Evolutionary conservation across 1,284 basidiomycete species (phyloP).

Genomic region (Ustilago curta): DNA sequence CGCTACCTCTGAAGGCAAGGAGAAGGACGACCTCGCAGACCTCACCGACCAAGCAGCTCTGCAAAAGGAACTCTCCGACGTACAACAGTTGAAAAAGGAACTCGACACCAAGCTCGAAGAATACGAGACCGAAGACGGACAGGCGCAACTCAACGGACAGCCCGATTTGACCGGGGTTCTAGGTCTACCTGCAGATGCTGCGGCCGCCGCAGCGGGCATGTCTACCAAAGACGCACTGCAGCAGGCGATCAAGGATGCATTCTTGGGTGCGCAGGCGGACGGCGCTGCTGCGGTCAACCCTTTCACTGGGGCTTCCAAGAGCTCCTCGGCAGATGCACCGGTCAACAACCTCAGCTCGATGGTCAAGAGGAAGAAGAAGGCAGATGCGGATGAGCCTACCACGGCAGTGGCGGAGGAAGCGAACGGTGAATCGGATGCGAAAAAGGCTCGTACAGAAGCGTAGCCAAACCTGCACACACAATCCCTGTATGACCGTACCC

Average conservation of each 20-base stretch:
- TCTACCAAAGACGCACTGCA: conserved; percentile 58
- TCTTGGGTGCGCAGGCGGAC: conserved; percentile 53
- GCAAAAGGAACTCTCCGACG: conserved; percentile 54
- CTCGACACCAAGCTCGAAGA: conserved; percentile 65
- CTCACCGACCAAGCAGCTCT: conserved; percentile 44
- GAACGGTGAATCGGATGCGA: conserved; percentile 22
- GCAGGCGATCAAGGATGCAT: conserved; percentile 65
- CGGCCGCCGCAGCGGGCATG: conserved; percentile 19
- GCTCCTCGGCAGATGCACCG: conserved; percentile 29
- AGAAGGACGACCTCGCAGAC: conserved; percentile 55
- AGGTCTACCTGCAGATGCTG: conserved; percentile 32
- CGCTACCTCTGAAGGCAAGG: conserved; percentile 7
- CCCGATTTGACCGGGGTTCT: conserved; percentile 32
- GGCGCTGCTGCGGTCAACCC: conserved; percentile 18
- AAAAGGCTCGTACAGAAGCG: conserved; percentile 44
- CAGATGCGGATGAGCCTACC: conserved; percentile 18
- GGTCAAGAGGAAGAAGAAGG: conserved; percentile 63
- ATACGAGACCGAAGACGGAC: conserved; percentile 47
- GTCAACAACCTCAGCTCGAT: conserved; percentile 60
- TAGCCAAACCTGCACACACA: not conserved
- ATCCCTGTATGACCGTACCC: not conserved
- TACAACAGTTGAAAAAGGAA: conserved; percentile 61
- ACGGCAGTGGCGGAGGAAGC: not conserved
- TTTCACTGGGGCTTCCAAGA: conserved; percentile 26
- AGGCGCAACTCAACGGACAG: conserved; percentile 53